A percentile compares a stretch with the other conserved stretches of the same genome.
phyloP scores from a whole-genome alignment of 306 rosid species.

The Pterocarpus macrocarpus region DNA sequence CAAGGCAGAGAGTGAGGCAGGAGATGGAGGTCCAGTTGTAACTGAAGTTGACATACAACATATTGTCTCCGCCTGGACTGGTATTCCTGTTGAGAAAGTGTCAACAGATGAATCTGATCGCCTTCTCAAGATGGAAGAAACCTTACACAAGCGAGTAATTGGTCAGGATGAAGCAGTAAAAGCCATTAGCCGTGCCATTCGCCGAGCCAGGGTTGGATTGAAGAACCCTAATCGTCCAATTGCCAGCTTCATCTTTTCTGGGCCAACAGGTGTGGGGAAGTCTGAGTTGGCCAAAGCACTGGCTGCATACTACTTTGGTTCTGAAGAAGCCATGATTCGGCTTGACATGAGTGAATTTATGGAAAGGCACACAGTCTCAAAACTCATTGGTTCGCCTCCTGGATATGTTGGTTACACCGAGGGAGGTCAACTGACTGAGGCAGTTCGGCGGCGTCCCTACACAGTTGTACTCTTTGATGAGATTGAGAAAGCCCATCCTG shows the following conservation, averaged over 20 bases:
- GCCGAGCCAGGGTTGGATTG: conserved; percentile 94
- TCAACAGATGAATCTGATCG: conserved; percentile 95
- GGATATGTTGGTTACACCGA: conserved; percentile 97
- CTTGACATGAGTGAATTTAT: conserved; percentile 99
- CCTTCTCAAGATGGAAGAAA: conserved; percentile 97
- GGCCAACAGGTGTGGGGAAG: conserved; percentile 99
- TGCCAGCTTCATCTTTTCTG: conserved; percentile 96
- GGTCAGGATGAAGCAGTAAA: conserved; percentile 97
- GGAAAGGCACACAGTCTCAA: conserved; percentile 96
- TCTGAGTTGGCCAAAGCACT: conserved; percentile 92
- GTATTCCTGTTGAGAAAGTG: conserved; percentile 96
- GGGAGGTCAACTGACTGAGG: conserved; percentile 98
- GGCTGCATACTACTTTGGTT: conserved; percentile 95
- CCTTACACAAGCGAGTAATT: conserved; percentile 83
- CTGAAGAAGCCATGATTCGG: conserved; percentile 96
- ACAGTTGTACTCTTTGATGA: conserved; percentile 94
- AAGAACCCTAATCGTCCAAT: conserved; percentile 96
- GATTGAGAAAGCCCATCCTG: conserved; percentile 98
- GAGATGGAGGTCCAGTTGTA: conserved; percentile 82
- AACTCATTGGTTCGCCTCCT: conserved; percentile 96
- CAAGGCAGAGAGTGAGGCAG: conserved; percentile 96
- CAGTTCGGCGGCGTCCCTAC: conserved; percentile 95
- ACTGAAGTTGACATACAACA: conserved; percentile 95
- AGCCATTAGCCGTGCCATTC: conserved; percentile 95
- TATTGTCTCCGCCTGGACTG: conserved; percentile 93